Conservation (phyloP, 345 rosid genomes). For the Brassica rapa region DNA sequence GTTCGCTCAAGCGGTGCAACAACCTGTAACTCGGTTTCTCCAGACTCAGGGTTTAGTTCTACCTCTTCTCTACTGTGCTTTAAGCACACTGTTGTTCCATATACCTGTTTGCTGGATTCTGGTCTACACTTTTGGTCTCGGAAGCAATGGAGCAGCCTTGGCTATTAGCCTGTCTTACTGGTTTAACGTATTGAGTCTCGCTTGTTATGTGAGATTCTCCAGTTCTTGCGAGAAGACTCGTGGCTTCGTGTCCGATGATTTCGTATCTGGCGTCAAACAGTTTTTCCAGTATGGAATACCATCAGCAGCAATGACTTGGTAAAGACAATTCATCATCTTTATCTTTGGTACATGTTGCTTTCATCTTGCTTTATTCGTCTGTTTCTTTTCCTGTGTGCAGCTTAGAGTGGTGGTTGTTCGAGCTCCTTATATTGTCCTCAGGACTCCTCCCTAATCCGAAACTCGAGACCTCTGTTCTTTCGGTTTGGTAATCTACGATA, state of each 20-base stretch:
- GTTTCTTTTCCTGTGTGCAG: slow-evolving; percentile 30
- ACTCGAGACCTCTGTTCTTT: slow-evolving; percentile 66
- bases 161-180: slow-evolving; percentile 48
- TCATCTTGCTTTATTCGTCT: background rate
- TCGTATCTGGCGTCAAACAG: slow-evolving; percentile 32
- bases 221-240: slow-evolving; percentile 47
- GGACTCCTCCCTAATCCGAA: slow-evolving; percentile 62
- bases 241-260: slow-evolving; percentile 21
- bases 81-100: slow-evolving; percentile 28
- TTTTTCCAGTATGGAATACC: slow-evolving; percentile 48
- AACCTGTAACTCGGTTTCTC: slow-evolving; percentile 28
- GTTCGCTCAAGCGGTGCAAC: slow-evolving; percentile 24
- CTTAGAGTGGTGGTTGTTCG: slow-evolving; percentile 73
- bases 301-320: slow-evolving; percentile 60
- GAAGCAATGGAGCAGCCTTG: slow-evolving; percentile 48
- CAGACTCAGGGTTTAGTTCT: slow-evolving; percentile 35
- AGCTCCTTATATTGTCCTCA: slow-evolving; percentile 52
- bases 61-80: slow-evolving; percentile 22
- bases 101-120: slow-evolving; percentile 14
- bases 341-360: background rate
- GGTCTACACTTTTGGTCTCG: slow-evolving; percentile 25
- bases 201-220: slow-evolving; percentile 39
- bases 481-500: slow-evolving; percentile 51
- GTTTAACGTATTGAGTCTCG: slow-evolving; percentile 48
- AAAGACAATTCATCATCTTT: background rate